Evolutionary conservation across 208 protist genomes (phyloP).

Genomic region (Trypanosoma platydactyli): DNA sequence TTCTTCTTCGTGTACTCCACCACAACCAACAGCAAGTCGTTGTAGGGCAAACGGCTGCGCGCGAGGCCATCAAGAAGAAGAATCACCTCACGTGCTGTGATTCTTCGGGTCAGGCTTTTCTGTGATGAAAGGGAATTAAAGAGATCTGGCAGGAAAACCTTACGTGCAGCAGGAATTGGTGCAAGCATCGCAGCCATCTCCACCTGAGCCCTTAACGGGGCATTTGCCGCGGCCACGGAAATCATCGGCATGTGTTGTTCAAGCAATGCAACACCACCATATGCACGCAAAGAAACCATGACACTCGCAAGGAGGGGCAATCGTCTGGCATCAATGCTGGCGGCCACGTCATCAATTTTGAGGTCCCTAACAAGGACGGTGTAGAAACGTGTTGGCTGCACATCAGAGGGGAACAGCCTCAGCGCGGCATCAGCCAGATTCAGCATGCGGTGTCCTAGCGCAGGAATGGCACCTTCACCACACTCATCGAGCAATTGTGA

Average conservation of each 20-base stretch:
- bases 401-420: slow-evolving; percentile 39
- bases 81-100: slow-evolving; percentile 51
- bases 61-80: slow-evolving; percentile 53
- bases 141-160: slow-evolving; percentile 53
- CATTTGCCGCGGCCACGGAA: slow-evolving; percentile 52
- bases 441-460: slow-evolving; percentile 34
- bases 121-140: slow-evolving; percentile 49
- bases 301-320: slow-evolving; percentile 41
- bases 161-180: slow-evolving; percentile 38
- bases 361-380: slow-evolving; percentile 45
- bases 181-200: slow-evolving; percentile 58
- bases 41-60: slow-evolving; percentile 38
- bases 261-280: slow-evolving; percentile 59
- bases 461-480: slow-evolving; percentile 17
- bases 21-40: slow-evolving; percentile 54
- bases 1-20: slow-evolving; percentile 54
- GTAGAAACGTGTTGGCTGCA: slow-evolving; percentile 45
- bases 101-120: slow-evolving; percentile 42
- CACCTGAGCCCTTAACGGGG: slow-evolving; percentile 53
- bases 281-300: slow-evolving; percentile 49
- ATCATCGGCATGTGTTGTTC: slow-evolving; percentile 70
- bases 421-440: slow-evolving; percentile 33
- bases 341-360: slow-evolving; percentile 48
- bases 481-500: slow-evolving; percentile 24
- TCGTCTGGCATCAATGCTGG: slow-evolving; percentile 42